Evolutionary conservation across 495 filamentous ascomycete species (phyloP), one percentile per base, ranked within the genome.

Genomic region (Glarea lozoyensis): DNA sequence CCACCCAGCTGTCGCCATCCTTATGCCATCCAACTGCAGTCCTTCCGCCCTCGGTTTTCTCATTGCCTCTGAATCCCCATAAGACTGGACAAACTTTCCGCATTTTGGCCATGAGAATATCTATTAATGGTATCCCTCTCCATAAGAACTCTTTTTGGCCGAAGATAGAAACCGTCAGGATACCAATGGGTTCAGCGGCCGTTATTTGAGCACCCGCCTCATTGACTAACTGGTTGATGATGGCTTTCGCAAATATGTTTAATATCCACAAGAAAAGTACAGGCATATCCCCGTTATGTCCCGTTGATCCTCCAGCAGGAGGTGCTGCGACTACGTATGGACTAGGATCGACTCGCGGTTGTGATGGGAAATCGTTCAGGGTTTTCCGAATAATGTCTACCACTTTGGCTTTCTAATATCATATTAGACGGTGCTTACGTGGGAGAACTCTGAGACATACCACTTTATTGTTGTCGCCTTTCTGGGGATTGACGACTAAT

Each of bases 61-160:
- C 85, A 37, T 67, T 75, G 24, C 85, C 90, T 16, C 73, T 72
- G 52, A 88, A 80, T 15, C 93, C 93, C 60, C 85, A 97, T 10
- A 99, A 67, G 10, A 88, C 81, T 3, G 93, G 90, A 54, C 88
- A 94, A 19, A 76, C 69, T 4, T 81, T 67, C 30, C 85, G 78
- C 48, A 86, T 82, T 58, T 97, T 95, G 21, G 92, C 88, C 56
- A 93, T 75, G 16, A 97, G 61, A 40, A 97, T 83, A 49, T 96
- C 89, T 32, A 88, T 82, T 50, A 97, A 66, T 10, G 79, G 75
- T 23, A 68, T 60, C 2, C 82, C 86, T 21, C 84, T 73, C 72
- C 82, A 86, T 13, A 69, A 63, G 51, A 87, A 82, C 0, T 70
- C 60, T 0, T 75, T 65, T 15, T 72, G 65, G 2, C 87, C 79